Evolutionary conservation across 1,284 basidiomycete genomes (phyloP), one percentile per base, ranked within the genome.

Genomic region (Inonotus obliquus): DNA sequence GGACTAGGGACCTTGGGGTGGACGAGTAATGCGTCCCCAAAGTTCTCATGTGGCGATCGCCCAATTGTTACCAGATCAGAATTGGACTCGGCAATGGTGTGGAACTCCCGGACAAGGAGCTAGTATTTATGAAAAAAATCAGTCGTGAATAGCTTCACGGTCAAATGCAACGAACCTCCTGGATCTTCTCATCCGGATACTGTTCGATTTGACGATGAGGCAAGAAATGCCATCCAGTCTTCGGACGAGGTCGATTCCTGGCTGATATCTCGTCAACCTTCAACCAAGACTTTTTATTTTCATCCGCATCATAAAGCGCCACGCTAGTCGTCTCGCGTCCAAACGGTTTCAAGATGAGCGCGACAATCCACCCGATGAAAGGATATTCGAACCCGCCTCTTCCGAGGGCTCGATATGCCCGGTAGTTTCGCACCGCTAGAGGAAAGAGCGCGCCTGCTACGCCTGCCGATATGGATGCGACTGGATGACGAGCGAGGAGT

Each of bases 151-250:
- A 41, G 25, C 52, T 35, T 45, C 10, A 21, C 7, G 7, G 23
- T 14, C 7, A 44, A 21, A 44, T 14, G 19, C 17, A 17, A 32
- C 66, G 39, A 49, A 69, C 69, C 38, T 61, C 47, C 13, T 57
- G 52, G 21, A 69, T 61, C 32, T 65, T 63, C 9, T 60, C 39
- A 5, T 57, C 17, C 0, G 67, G 59, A 25, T 64, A 52, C 47
- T 66, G 57, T 17, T 68, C 63, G 17, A 67, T 41, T 61, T 72
- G 71, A 4, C 71, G 55, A 48, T 68, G 68, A 2, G 71, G 71
- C 14, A 69, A 39, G 54, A 67, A 64, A 58, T 71, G 70, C 67
- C 67, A 71, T 1, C 66, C 63, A 2, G 57, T 63, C 39, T n/a
- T 57, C 2, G 70, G 69, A 23, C 70, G 41, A 11, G 27, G 27